Conservation (phyloP, 371 early-diverging fungal species). For the Nosema muscidifuracis region DNA sequence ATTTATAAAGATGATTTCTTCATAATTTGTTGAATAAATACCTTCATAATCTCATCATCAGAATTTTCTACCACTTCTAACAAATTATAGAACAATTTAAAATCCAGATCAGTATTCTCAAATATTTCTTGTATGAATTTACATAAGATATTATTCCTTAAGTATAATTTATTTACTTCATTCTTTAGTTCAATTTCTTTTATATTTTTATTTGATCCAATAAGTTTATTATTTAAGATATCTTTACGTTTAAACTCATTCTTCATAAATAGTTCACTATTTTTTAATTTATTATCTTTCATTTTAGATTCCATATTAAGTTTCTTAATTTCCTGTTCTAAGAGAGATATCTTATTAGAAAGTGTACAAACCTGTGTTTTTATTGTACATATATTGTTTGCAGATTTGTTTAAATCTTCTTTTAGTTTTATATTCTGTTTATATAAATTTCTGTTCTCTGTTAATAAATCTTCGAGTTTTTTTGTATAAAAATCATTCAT, state of each 20-base stretch:
- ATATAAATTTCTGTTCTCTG: conserved; percentile 8
- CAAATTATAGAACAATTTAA: neutral
- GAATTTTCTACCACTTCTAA: neutral
- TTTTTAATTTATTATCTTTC: neutral
- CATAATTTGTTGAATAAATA: neutral
- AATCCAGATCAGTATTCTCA: neutral
- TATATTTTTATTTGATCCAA: neutral
- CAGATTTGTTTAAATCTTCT: neutral
- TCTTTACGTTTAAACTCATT: neutral
- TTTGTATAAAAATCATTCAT: neutral
- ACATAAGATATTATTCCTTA: neutral
- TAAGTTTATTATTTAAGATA: neutral
- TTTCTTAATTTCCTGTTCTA: neutral
- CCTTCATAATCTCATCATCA: neutral
- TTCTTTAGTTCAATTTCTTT: neutral
- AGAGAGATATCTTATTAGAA: neutral
- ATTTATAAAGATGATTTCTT: neutral
- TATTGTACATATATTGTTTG: neutral
- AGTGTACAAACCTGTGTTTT: neutral
- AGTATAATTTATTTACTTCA: neutral
- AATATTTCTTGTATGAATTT: neutral
- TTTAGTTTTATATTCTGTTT: neutral
- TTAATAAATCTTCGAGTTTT: neutral
- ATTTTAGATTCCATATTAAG: neutral
- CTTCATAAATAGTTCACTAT: neutral